Base-by-base conservation (phyloP, 495 filamentous ascomycete genomes). In the Xylaria longipes region DNA sequence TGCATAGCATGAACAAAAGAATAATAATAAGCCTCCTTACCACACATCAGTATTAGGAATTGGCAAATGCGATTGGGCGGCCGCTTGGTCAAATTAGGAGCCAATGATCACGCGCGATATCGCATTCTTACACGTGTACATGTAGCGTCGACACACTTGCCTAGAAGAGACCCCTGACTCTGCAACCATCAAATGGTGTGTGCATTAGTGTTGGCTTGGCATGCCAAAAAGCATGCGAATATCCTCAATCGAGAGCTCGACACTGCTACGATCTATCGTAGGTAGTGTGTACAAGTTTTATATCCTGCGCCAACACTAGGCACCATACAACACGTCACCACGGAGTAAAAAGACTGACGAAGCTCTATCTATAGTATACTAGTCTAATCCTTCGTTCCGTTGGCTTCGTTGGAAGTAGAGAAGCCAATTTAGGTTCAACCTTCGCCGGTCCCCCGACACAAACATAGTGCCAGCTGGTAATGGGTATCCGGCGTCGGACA, bases 181-280 rank as follows among this genome's bases (percentile, higher is more conserved):
- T 65, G 62, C 62, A 65, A 33, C 41, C 25, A 45, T 48, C 41
- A 45, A 46, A 48, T 65, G 62, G 62, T 46, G 14, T 45, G 27
- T 65, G 62, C 39, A 65, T 41, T 65, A 65, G 62, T 31, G 62
- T 31, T 31, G 15, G 25, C 62, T 65, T 65, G 62, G 41, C 62
- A 31, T 14, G 12, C 61, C 35, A 17, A 17, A 58, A 31, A 1
- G 8, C 54, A 35, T n/a, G 6, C 7, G 57, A 60, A 60, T 60
- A 60, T 37, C 33, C 33, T n/a, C 57, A 60, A 7, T 37, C 3
- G 7, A 52, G 50, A 29, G 9, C 17, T 48, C 45, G 20, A n/a
- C 45, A n/a, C 48, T 29, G 22, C 9, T 56, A 25, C 14, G 25
- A 31, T 14, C 25, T 56, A 11, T 35, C 22, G 33, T 33, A 35